Conservation (phyloP, 1,139 yeast species). For the Wickerhamomyces sp. region DNA sequence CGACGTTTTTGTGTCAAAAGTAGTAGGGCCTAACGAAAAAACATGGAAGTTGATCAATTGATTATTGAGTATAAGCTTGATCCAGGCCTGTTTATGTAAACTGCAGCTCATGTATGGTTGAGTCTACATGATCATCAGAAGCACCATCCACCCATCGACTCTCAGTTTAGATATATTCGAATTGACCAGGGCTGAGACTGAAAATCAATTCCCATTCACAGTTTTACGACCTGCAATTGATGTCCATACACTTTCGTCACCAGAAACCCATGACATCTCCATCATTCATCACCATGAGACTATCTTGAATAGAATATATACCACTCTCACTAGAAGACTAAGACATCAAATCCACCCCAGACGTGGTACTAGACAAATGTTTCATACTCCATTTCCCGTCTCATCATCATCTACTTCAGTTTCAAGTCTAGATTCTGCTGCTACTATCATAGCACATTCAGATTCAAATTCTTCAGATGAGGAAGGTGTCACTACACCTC, state of each 20-base stretch:
- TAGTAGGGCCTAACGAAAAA: too few relatives aligned
- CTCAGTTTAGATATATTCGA: neutral
- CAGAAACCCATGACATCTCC: neutral
- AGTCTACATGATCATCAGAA: too few relatives aligned
- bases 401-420: neutral
- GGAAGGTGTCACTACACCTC: neutral
- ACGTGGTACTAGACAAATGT: neutral
- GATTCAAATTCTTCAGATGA: neutral
- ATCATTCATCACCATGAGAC: neutral
- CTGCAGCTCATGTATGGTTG: too few relatives aligned
- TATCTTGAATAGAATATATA: neutral
- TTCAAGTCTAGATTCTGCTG: neutral
- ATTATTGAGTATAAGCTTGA: too few relatives aligned
- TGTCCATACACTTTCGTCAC: neutral
- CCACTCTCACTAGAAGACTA: neutral
- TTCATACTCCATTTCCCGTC: neutral
- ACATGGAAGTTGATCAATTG: too few relatives aligned
- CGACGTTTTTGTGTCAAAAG: too few relatives aligned
- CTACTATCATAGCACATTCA: neutral
- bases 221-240: neutral
- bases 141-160: too few relatives aligned
- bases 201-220: neutral
- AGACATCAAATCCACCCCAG: neutral
- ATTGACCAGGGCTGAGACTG: neutral
- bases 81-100: too few relatives aligned